Conservation (phyloP, 805 yeast species). For the Metschnikowia gelsemii region DNA sequence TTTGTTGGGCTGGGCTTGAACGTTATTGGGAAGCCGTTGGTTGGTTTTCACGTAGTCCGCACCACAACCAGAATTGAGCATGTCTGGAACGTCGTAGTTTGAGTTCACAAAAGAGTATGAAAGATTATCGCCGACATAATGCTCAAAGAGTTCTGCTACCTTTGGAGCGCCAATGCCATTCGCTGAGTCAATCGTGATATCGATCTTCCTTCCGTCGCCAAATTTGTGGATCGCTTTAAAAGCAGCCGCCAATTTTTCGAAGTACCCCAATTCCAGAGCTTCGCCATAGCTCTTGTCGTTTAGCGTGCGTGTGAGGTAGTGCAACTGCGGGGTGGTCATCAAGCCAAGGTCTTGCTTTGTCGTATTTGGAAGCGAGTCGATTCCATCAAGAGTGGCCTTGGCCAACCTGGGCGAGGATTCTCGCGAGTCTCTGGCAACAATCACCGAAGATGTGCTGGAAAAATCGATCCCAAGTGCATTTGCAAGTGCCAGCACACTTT, state of each 20-base stretch:
- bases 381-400: constrained; percentile 59
- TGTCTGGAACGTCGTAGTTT: constrained; percentile 50
- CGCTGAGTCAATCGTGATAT: constrained; percentile 81
- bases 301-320: constrained; percentile 71
- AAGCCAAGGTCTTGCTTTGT: constrained; percentile 57
- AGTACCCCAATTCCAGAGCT: constrained; percentile 68
- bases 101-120: constrained; percentile 51
- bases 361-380: constrained; percentile 47
- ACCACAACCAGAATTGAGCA: constrained; percentile 79
- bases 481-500: constrained; percentile 39
- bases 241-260: constrained; percentile 55
- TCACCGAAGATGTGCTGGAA: constrained; percentile 43
- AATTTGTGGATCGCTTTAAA: constrained; percentile 44
- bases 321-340: constrained; percentile 92
- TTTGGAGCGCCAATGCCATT: constrained; percentile 96
- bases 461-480: constrained; percentile 47
- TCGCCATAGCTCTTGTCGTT: constrained; percentile 68
- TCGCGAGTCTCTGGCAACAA: constrained; percentile 86
- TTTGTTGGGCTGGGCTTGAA: constrained; percentile 44
- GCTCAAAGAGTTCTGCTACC: constrained; percentile 46
- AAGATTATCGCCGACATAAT: constrained; percentile 42
- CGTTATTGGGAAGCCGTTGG: constrained; percentile 70
- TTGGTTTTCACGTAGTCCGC: constrained; percentile 94
- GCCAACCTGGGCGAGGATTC: constrained; percentile 73
- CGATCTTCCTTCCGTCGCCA: constrained; percentile 26